These are phyloP conservation scores for Starmerella geochares DNA, from an alignment of 805 yeast species.

Conservation along the genomic window DNA sequence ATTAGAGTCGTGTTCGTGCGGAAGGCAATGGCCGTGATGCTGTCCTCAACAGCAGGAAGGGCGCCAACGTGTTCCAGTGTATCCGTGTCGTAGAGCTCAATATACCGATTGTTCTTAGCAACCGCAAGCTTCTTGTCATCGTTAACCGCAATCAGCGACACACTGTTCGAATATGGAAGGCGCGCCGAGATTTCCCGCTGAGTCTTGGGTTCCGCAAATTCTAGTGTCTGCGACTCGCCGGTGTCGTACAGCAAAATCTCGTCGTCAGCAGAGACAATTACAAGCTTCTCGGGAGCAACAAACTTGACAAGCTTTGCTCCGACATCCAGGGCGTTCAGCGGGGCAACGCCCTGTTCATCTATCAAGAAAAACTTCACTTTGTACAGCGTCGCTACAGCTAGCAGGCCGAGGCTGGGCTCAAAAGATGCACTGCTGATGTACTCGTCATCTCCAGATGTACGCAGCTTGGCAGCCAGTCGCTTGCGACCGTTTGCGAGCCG, in stretches of 20 bases:
- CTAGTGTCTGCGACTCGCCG: not conserved
- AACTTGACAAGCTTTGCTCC: constrained; percentile 11
- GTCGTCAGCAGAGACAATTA: constrained; percentile 26
- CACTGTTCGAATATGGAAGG: constrained; percentile 41
- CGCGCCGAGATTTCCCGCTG: not conserved
- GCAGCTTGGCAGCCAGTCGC: constrained; percentile 14
- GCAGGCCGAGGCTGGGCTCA: constrained; percentile 51
- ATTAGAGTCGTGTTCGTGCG: constrained; percentile 44
- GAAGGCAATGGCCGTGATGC: constrained; percentile 54
- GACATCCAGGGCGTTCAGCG: constrained; percentile 10
- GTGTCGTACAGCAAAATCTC: constrained; percentile 26
- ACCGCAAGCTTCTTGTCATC: constrained; percentile 43
- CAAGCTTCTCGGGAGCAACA: constrained; percentile 22
- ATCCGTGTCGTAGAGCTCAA: constrained; percentile 40
- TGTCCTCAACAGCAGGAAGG: constrained; percentile 49
- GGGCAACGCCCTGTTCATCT: constrained; percentile 36
- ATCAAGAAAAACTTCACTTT: constrained; percentile 61
- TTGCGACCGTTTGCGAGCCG: constrained; percentile 53
- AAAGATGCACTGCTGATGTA: constrained; percentile 61
- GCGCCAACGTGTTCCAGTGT: constrained; percentile 30
- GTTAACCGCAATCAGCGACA: constrained; percentile 45
- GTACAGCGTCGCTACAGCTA: constrained; percentile 63
- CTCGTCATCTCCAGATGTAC: constrained; percentile 42
- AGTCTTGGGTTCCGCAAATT: constrained; percentile 13
- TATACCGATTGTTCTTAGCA: constrained; percentile 54